Conservation (phyloP, 768 basidiomycete genomes). For the Suillus subluteus region DNA sequence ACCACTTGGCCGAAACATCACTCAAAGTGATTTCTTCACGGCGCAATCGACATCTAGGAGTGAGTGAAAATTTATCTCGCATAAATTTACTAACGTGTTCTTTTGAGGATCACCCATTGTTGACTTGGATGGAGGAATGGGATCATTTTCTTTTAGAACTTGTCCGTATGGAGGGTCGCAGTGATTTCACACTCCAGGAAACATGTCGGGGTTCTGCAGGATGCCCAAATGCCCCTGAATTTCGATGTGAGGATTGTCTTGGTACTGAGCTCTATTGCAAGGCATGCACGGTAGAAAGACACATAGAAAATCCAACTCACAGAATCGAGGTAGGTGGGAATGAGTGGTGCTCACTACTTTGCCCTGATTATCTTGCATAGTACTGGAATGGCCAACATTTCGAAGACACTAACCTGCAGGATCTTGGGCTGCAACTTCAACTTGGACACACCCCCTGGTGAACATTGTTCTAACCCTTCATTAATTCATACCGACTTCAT, state of each 20-base stretch:
- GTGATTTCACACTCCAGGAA: neutral
- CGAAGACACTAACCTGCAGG: too few species aligned
- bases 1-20: neutral
- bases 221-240: neutral
- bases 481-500: too few species aligned
- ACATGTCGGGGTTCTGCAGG: conserved; percentile 7
- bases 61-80: neutral
- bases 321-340: conserved; percentile 13
- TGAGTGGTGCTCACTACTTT: too few species aligned
- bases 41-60: neutral
- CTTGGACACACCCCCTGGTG: too few species aligned
- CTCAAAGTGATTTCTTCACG: neutral
- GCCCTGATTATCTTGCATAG: too few species aligned
- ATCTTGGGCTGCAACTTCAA: too few species aligned
- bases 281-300: conserved; percentile 11
- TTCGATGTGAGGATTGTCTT: conserved; percentile 19
- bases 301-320: conserved; percentile 21
- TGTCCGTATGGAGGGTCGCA: conserved; percentile 7
- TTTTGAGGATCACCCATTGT: conserved; percentile 23
- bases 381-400: too few species aligned
- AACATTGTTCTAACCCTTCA: too few species aligned
- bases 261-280: conserved; percentile 13
- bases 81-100: conserved; percentile 16
- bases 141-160: conserved; percentile 17
- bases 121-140: conserved; percentile 3